These are phyloP conservation scores for Cucurbita maxima DNA, from an alignment of 306 rosid species.

Conservation along the genomic window DNA sequence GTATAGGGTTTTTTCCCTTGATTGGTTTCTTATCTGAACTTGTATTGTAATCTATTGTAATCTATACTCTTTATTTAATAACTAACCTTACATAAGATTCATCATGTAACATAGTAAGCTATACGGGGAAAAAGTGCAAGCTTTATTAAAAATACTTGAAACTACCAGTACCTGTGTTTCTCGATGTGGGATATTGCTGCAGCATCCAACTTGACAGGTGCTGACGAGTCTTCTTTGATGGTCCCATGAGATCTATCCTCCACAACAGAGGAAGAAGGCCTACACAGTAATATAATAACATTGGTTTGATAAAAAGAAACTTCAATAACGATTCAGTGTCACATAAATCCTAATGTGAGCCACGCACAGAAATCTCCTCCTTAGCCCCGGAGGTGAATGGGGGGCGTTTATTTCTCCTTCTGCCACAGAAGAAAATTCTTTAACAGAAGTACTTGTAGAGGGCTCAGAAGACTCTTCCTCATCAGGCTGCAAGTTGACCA, in stretches of 20 bases:
- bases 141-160: not conserved
- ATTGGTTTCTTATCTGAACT: not conserved
- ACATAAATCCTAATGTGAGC: not conserved
- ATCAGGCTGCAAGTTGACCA: constrained; percentile 28
- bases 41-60: not conserved
- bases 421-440: constrained; percentile 28
- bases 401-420: constrained; percentile 26
- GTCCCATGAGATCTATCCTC: constrained; percentile 40
- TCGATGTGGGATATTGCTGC: constrained; percentile 54
- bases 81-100: not conserved
- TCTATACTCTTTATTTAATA: not conserved
- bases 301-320: not conserved
- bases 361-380: constrained; percentile 69
- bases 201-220: constrained; percentile 67
- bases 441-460: constrained; percentile 15
- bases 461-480: constrained; percentile 29
- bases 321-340: not conserved
- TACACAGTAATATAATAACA: constrained; percentile 17
- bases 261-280: constrained; percentile 34
- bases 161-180: constrained; percentile 45
- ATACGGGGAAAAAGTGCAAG: not conserved
- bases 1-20: not conserved
- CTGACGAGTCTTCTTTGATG: constrained; percentile 22
- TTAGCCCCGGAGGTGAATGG: constrained; percentile 44
- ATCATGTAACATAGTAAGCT: not conserved